phyloP scores from a whole-genome alignment of 192 early-diverging fungal genomes.

The Backusella sp. region DNA sequence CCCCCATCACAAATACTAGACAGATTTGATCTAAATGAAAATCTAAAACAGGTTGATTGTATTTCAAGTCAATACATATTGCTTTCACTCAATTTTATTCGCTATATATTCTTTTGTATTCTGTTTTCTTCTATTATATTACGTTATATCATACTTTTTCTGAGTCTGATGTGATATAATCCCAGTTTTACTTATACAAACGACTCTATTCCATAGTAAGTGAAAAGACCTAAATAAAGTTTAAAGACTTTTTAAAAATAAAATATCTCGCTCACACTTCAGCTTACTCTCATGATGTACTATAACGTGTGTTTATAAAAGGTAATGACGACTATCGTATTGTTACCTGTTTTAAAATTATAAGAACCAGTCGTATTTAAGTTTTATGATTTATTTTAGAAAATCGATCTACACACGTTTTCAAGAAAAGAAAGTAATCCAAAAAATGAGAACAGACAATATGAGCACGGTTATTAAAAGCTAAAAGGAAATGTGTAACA shows the following conservation, averaged over 20 bases:
- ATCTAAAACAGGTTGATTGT: not conserved
- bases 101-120: not conserved
- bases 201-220: not conserved
- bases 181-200: not conserved
- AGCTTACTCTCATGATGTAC: not conserved
- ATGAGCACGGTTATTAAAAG: not conserved
- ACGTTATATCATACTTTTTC: not conserved
- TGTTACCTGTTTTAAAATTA: not conserved
- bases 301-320: not conserved
- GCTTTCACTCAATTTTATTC: not conserved
- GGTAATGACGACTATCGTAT: not conserved
- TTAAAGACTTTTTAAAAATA: not conserved
- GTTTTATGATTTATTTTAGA: not conserved
- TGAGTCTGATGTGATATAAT: not conserved
- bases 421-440: not conserved
- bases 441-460: not conserved
- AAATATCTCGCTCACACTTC: not conserved
- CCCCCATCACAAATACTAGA: not conserved
- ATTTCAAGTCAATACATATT: not conserved
- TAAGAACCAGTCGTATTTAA: not conserved
- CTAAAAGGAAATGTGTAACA: conserved; percentile 7
- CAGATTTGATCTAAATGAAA: not conserved
- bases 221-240: not conserved
- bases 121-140: not conserved
- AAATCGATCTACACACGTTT: conserved; percentile 3